Evolutionary conservation across 192 early-diverging fungal genomes (phyloP).

Genomic region (Entophlyctis helioformis): DNA sequence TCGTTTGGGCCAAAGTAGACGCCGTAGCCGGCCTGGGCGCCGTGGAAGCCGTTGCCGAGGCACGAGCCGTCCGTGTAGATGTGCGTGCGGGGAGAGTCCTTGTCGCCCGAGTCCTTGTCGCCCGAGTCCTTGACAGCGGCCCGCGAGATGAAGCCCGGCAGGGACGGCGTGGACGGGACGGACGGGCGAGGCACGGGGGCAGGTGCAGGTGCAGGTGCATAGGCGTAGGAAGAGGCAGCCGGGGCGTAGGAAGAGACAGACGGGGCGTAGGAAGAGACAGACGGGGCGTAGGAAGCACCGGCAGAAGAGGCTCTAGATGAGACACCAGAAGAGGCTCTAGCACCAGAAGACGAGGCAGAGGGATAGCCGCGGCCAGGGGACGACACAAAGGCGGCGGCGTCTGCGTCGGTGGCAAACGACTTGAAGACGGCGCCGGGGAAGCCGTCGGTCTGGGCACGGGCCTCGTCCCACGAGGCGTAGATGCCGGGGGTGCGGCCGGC

Average conservation of each 20-base stretch:
- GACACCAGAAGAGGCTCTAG: not conserved
- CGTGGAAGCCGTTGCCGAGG: constrained; percentile 48
- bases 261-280: too few relatives aligned
- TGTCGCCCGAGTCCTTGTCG: not conserved
- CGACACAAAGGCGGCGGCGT: constrained; percentile 40
- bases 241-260: too few relatives aligned
- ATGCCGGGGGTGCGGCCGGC: constrained; percentile 4
- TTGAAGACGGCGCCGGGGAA: constrained; percentile 48
- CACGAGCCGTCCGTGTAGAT: constrained; percentile 80
- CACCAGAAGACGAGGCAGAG: not conserved
- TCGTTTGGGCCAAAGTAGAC: constrained; percentile 69
- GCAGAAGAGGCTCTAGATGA: not conserved
- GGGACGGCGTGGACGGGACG: not conserved
- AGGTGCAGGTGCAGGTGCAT: too few relatives aligned
- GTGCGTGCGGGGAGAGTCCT: not conserved
- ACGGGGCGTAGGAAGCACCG: too few relatives aligned
- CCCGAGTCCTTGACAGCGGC: not conserved
- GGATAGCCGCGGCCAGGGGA: constrained; percentile 2
- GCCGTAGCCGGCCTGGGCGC: constrained; percentile 69
- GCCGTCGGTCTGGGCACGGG: constrained; percentile 36
- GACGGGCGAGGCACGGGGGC: constrained; percentile 1
- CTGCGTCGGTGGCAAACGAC: constrained; percentile 38
- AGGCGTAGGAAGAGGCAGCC: not conserved
- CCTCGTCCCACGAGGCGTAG: constrained; percentile 34
- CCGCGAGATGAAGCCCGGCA: not conserved